Base-by-base conservation (phyloP, 2,329 filamentous ascomycete species). In the Fusarium anguioides region DNA sequence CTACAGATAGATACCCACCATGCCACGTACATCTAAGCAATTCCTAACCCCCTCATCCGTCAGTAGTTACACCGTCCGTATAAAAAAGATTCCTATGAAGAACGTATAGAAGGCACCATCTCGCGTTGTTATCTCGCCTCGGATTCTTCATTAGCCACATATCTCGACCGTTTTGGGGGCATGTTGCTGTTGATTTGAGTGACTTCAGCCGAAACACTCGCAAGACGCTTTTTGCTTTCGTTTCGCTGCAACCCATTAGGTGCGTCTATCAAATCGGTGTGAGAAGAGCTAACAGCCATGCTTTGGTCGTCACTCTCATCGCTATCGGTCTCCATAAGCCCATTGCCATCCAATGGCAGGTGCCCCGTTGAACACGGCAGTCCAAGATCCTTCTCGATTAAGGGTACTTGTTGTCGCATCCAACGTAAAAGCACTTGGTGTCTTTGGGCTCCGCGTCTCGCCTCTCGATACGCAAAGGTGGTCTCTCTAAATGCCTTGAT, bases 351-450 rank as follows among this genome's bases (percentile, higher is more conserved):
- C 8, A 50, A 11, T 17, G 5, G 9, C 10, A 36, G 23, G 39
- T 41, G 23, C 42, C 42, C 35, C 8, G 44, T 50, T 23, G 42
- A 64, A 15, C 23, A 35, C 15, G 53, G 39, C 29, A 66, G 6
- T 17, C 53, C 60, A 4, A 66, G 42, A 35, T 74, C 62, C 14
- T 50, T 20, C 45, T 69, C 58, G 6, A 74, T 64, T 24, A 67
- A 15, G 6, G 64, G 50, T 21, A 67, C 33, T 29, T 73, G 70
- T 26, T 70, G 45, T 15, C 50, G 33, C 8, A 56, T 45, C 72
- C 72, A 74, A 17, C 35, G 27, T 24, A 74, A 45, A 18, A 74
- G 58, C 4, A 68, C 36, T 18, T 54, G 57, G n/a, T 70, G 69
- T 4, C 68, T 60, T 23, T 55, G 58, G 8, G 66, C 62, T 12